Evolutionary conservation across 2,329 filamentous ascomycete genomes (phyloP).

Genomic region (Knoxdaviesia proteae): DNA sequence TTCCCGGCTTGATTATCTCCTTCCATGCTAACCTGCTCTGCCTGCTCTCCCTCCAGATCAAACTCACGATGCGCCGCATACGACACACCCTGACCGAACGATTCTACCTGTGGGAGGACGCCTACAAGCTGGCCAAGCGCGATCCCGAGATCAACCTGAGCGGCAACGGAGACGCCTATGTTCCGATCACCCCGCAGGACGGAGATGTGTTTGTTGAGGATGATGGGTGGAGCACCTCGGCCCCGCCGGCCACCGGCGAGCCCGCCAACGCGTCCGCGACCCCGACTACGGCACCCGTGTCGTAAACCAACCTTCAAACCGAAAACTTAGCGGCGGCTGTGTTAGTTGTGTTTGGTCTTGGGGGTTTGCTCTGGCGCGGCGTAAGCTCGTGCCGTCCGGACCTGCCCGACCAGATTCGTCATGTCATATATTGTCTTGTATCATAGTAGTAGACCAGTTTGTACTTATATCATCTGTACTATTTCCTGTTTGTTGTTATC

Average conservation of each 20-base stretch:
- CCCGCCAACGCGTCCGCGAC: slow-evolving; percentile 2
- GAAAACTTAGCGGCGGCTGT: too few relatives aligned
- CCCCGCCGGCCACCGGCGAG: slow-evolving; percentile 1
- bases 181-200: slow-evolving; percentile 16
- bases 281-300: background rate
- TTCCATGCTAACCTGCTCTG: background rate
- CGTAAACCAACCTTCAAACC: background rate
- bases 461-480: background rate
- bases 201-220: slow-evolving; percentile 16
- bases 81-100: slow-evolving; percentile 73
- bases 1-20: too few relatives aligned
- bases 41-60: slow-evolving; percentile 30
- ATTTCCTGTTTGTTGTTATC: background rate
- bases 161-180: slow-evolving; percentile 26
- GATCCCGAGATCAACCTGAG: slow-evolving; percentile 48
- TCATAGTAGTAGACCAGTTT: background rate
- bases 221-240: slow-evolving; percentile 3
- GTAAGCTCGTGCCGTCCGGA: too few relatives aligned
- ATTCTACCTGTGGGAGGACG: slow-evolving; percentile 73
- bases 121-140: slow-evolving; percentile 38
- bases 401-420: too few relatives aligned
- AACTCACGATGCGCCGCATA: slow-evolving; percentile 59
- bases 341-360: too few relatives aligned
- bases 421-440: too few relatives aligned
- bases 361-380: too few relatives aligned